Conservation (phyloP, 2,329 filamentous ascomycete genomes). For the Furcasterigmium furcatum region DNA sequence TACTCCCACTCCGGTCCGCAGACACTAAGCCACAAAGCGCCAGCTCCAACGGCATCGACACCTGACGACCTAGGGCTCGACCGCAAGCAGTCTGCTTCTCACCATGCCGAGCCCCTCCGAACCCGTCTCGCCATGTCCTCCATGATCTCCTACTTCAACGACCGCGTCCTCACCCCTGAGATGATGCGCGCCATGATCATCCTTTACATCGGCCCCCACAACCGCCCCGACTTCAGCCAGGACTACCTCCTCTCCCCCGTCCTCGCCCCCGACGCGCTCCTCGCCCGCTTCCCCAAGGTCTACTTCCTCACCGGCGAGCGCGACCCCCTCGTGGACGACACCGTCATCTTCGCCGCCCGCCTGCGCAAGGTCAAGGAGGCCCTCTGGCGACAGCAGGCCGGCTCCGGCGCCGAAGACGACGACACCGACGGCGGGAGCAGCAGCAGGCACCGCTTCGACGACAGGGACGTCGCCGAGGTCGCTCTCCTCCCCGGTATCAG, state of each 20-base stretch:
- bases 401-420: conserved; percentile 43
- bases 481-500: conserved; percentile 83
- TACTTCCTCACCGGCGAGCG: conserved; percentile 94
- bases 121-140: conserved; percentile 91
- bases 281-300: conserved; percentile 87
- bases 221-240: conserved; percentile 86
- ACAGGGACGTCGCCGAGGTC: conserved; percentile 76
- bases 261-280: conserved; percentile 78
- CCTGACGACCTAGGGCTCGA: conserved; percentile 45
- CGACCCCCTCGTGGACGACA: conserved; percentile 94
- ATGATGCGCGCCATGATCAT: conserved; percentile 99
- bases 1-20: conserved; percentile 45
- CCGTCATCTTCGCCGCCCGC: conserved; percentile 89
- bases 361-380: conserved; percentile 75
- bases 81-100: conserved; percentile 32
- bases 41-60: conserved; percentile 6
- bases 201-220: conserved; percentile 90
- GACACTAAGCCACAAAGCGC: conserved; percentile 13
- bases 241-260: conserved; percentile 91
- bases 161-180: conserved; percentile 89
- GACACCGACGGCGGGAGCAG: conserved; percentile 25
- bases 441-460: conserved; percentile 58
- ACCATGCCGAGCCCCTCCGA: conserved; percentile 58
- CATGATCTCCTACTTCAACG: conserved; percentile 98
- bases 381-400: conserved; percentile 28